Base-by-base conservation (phyloP, 352 stramenopile genomes). In the Pythium monospermum region DNA sequence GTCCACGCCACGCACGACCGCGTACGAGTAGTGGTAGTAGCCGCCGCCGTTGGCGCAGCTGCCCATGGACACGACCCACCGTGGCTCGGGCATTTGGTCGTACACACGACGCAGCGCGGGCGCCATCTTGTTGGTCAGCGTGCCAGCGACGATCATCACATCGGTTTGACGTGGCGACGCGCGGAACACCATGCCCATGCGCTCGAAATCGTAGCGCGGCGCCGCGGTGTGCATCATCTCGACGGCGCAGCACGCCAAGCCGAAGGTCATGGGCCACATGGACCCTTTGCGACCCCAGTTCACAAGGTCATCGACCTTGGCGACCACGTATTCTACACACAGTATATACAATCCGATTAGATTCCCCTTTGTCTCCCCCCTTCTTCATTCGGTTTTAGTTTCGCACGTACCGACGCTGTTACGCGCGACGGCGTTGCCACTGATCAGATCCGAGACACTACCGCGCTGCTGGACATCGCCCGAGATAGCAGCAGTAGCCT, bases 51-150 rank as follows among this genome's bases (percentile, higher is more conserved):
- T 99, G 21, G 97, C 96, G 68, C 97, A 99, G 45, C 80, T 97
- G 51, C 96, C 96, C 96, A 99, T 99, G 40, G 90, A 98, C 40
- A 99, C 67, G 13, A 99, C 96, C 77, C 96, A 99, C 43, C 96
- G 85, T 10, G 96, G 96, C 71, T 99, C 96, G 2, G 97, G 96
- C 96, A 99, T 99, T 74, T 99, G 96, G 78, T 99, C 97, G 80
- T 98, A 98, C 31, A 98, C 84, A 40, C 84, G 82, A 38, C 97
- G 85, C 8, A 99, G 80, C 8, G 96, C 97, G 0, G 97, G 97
- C 18, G 97, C 97, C 96, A 99, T 99, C 72, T 99, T 99, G 84
- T 99, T 99, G 53, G 96, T 99, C 21, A 99, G 69, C 19, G 97
- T 99, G 5, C 97, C 97, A 15, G 97, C 95, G 16, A 99, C 96